phyloP scores from a whole-genome alignment of 2,329 filamentous ascomycete genomes.

The Clonostachys sp. region DNA sequence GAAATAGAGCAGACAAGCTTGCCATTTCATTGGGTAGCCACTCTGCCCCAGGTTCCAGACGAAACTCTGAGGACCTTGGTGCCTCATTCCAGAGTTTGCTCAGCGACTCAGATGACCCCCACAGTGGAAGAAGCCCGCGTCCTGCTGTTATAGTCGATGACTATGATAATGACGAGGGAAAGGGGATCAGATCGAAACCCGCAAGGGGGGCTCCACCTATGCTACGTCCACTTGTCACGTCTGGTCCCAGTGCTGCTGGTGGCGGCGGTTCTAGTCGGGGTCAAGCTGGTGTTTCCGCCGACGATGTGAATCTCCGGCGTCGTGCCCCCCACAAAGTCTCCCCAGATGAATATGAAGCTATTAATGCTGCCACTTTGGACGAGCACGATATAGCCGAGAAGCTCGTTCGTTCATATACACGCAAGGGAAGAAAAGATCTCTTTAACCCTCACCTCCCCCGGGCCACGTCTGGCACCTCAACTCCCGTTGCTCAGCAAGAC shows the following conservation, averaged over 20 bases:
- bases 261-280: neutral
- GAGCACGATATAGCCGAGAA: neutral
- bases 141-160: slow-evolving; percentile 3
- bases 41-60: slow-evolving; percentile 27
- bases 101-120: slow-evolving; percentile 17
- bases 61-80: slow-evolving; percentile 23
- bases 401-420: slow-evolving; percentile 24
- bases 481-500: slow-evolving; percentile 39
- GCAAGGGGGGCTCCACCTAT: too few relatives aligned
- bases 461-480: slow-evolving; percentile 25
- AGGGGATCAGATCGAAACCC: neutral
- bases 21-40: slow-evolving; percentile 31
- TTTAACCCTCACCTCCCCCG: slow-evolving; percentile 16
- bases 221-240: neutral
- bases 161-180: slow-evolving; percentile 2
- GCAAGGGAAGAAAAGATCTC: slow-evolving; percentile 18
- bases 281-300: neutral
- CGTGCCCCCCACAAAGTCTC: slow-evolving; percentile 16
- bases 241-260: neutral
- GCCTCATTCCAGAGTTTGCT: slow-evolving; percentile 24
- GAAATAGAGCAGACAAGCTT: slow-evolving; percentile 28
- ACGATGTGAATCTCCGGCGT: slow-evolving; percentile 8
- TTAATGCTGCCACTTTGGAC: slow-evolving; percentile 12
- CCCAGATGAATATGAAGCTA: slow-evolving; percentile 7
- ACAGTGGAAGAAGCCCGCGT: neutral